Evolutionary conservation across 176 grass and related monocot species (phyloP), one percentile per base, ranked within the genome.

Genomic region (Otatea glauca): DNA sequence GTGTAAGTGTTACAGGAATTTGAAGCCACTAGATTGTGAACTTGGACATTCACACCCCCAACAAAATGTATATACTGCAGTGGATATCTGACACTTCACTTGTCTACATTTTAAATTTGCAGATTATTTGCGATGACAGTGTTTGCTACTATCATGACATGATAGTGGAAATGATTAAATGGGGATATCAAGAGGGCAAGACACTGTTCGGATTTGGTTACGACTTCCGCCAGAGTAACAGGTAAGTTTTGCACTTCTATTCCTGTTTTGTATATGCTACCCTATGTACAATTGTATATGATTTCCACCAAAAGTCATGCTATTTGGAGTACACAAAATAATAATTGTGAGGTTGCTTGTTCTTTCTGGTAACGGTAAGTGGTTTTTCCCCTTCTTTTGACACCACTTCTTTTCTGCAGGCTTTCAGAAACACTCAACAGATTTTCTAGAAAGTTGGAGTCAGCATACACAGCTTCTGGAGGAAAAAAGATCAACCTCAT

Each of bases 201-300:
- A 98, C 96, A 5, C 88, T 98, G 11, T 95, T 98, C n/a, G 96
- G 96, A 58, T 98, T 98, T 92, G 96, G 96, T 69, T 98, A 88
- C n/a, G 96, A 98, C 88, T 98, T 98, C 83, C 96, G 93, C 45
- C 96, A 98, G 74, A 98, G 96, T 88, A 98, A 98, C 69, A 95
- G 96, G 93, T 91, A 55, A 68, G 24, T 42, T 84, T 8, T 62
- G 24, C 74, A 29, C 70, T 67, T 51, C 21, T 69, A 34, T 60
- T 65, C 48, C 63, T 60, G 9, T 85, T 61, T 68, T 71, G 5
- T 76, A 38, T 67, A 41, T 75, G 42, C 4, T 37, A 27, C 4
- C 20, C 3, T 7, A 3, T 76, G 10, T 68, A 35, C 51, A 43
- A 8, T 6, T 47, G 14, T 76, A 32, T 72, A 84, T 79, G 75